Evolutionary conservation across 106 monocot species (phyloP).

Genomic region (Xerophyta viscosa): DNA sequence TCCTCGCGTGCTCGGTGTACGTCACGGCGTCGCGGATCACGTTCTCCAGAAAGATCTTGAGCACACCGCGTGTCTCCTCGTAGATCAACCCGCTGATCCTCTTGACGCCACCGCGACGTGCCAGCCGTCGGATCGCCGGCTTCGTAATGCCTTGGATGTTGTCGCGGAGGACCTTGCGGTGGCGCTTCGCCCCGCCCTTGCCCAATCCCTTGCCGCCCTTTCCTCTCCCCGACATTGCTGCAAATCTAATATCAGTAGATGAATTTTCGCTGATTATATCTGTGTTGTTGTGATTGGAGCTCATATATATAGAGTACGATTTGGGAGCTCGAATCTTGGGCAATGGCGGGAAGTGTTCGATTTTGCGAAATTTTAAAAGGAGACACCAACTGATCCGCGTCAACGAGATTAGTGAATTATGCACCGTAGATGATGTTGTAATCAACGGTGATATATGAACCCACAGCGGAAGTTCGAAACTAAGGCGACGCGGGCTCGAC

Average conservation of each 20-base stretch:
- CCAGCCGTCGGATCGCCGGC: constrained; percentile 32
- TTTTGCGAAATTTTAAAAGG: too few species aligned
- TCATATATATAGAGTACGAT: too few species aligned
- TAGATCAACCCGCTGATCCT: constrained; percentile 58
- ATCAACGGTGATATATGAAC: background rate
- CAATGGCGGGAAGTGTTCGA: too few species aligned
- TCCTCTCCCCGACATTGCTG: constrained; percentile 6
- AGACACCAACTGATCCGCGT: constrained; percentile 7
- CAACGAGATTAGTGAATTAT: background rate
- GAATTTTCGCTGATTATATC: too few species aligned
- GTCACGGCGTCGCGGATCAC: constrained; percentile 67
- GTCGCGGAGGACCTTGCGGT: constrained; percentile 31
- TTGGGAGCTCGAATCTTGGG: too few species aligned
- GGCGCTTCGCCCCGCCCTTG: constrained; percentile 31
- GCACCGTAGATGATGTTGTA: background rate
- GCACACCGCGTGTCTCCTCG: constrained; percentile 58
- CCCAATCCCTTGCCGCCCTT: constrained; percentile 32
- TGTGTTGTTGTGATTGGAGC: too few species aligned
- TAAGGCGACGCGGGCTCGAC: too few species aligned
- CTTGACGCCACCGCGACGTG: constrained; percentile 48
- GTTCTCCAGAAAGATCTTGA: constrained; percentile 68
- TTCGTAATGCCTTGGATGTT: constrained; percentile 43
- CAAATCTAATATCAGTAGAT: too few species aligned
- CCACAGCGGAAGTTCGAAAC: too few species aligned
- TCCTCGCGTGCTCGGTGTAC: constrained; percentile 51